Conservation (phyloP, 768 basidiomycete species). For the Panellus pusillus region DNA sequence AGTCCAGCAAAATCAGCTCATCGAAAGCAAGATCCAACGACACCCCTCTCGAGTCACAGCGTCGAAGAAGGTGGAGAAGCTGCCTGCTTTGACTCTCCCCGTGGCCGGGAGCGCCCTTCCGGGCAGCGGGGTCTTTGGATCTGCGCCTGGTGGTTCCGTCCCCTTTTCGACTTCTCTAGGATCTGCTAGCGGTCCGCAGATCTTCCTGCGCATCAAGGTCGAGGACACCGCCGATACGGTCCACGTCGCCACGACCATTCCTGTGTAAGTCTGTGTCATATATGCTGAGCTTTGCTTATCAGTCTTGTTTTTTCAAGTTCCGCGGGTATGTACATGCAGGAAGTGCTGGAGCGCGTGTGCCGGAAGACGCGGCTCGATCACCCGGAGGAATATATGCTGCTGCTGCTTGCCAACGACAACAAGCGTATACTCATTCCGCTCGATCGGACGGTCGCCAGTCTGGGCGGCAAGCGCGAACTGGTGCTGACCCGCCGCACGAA, state of each 20-base stretch:
- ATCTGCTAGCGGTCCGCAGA: constrained; percentile 73
- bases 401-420: constrained; percentile 55
- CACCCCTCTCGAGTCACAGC: constrained; percentile 71
- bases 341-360: constrained; percentile 86
- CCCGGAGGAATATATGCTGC: constrained; percentile 80
- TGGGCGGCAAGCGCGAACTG: constrained; percentile 85
- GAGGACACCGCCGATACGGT: constrained; percentile 80
- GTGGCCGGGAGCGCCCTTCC: constrained; percentile 33
- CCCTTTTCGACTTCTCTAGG: constrained; percentile 66
- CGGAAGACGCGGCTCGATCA: constrained; percentile 63
- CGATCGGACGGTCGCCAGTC: constrained; percentile 93
- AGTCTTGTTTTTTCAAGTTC: constrained; percentile 50
- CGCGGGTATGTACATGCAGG: constrained; percentile 95
- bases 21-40: constrained; percentile 81
- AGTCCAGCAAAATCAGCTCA: constrained; percentile 74
- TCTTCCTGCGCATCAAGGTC: constrained; percentile 80
- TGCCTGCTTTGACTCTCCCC: constrained; percentile 42
- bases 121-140: constrained; percentile 49
- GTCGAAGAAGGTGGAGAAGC: constrained; percentile 57
- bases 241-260: constrained; percentile 87
- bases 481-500: constrained; percentile 78
- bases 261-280: constrained; percentile 62
- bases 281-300: not conserved
- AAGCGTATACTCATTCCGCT: constrained; percentile 81
- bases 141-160: constrained; percentile 41